Base-by-base conservation (phyloP, 768 basidiomycete genomes). In the Boletus sensibilis region DNA sequence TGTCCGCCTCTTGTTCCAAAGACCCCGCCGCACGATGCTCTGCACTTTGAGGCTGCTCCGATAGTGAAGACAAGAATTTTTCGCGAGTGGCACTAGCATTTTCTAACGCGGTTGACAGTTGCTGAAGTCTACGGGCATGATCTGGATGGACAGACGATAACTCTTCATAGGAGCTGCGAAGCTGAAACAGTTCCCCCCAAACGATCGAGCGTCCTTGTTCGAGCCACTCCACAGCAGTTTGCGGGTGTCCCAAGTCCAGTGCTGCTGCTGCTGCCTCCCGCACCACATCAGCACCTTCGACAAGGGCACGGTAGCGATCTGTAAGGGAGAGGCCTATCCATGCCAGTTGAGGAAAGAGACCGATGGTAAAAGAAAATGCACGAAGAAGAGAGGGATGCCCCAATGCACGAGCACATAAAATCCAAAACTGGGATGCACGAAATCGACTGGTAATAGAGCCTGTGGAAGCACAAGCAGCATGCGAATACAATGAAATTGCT, bases 171-270 rank as follows among this genome's bases (percentile, higher is more conserved):
- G 60, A 52, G 10, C 25, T 50, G 27, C 57, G 60, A 13, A 62
- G 61, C 35, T 48, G 60, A 18, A 62, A 49, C 11, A 61, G 16
- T 18, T 61, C 50, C 1, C 52, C 59, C 59, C 52, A 60, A 2
- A 62, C 55, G 13, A 63, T 34, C 1, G 53, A 63, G 4, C 62
- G 62, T 6, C 57, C 62, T 42, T 63, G 51, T n/a, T 64, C 62
- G 13, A 64, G 50, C 61, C 58, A 64, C n/a, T 63, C 63, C 12
- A 64, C 54, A 1, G 62, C 60, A 0, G 39, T 43, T 18, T 51
- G 13, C 10, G 40, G 45, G 2, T 11, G 18, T 4, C 50, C 44
- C 4, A 5, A 5, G 1, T 58, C 43, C 4, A 60, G 38, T n/a
- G 59, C 59, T 31, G 52, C 44, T 2, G 58, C 53, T 0, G 58